A percentile compares a stretch with the other conserved stretches of the same genome.
phyloP scores from a whole-genome alignment of 345 rosid species.

The Eutrema yunnanense region DNA sequence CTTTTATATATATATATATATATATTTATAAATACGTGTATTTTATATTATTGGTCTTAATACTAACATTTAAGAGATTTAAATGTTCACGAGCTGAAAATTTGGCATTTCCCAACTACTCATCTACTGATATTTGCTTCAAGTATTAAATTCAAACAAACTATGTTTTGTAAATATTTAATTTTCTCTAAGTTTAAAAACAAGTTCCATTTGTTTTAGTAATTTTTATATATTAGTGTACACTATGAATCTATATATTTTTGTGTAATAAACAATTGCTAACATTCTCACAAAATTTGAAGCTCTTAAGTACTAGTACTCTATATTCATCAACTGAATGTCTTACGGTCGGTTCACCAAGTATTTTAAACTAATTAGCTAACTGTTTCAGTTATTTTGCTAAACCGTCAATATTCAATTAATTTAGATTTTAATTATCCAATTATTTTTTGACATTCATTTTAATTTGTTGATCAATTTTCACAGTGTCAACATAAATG shows the following conservation, averaged over 20 bases:
- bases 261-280: not conserved
- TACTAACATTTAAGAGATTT: not conserved
- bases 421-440: not conserved
- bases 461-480: not conserved
- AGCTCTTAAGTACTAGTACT: no score
- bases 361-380: no score
- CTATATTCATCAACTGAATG: not conserved
- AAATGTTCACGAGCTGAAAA: not conserved
- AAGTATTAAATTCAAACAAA: not conserved
- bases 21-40: not conserved
- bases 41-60: no score
- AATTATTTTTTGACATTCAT: not conserved
- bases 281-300: no score
- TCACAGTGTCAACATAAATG: conserved; percentile 63
- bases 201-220: not conserved
- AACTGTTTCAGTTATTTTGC: not conserved
- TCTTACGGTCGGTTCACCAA: not conserved
- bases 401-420: not conserved
- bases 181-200: not conserved
- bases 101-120: no score
- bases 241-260: not conserved
- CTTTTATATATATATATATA: not conserved
- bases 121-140: not conserved
- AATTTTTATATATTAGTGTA: not conserved
- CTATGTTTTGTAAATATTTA: not conserved